Base-by-base conservation (phyloP, 2,329 filamentous ascomycete genomes). In the Hypocreales sp. region DNA sequence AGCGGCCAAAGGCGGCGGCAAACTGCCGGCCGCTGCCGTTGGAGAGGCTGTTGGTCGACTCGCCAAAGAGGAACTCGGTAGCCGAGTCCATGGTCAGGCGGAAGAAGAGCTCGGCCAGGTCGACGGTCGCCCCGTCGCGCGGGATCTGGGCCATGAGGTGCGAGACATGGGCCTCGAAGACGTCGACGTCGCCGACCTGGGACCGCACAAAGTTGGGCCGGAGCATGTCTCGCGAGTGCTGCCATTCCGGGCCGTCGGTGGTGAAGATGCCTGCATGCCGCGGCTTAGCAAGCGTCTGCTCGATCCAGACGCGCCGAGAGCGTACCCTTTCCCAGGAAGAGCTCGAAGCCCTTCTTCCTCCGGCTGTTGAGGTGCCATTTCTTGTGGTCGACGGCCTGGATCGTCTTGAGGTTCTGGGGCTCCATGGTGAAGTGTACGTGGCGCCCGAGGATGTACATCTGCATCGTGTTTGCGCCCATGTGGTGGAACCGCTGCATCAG, bases 1-100 rank as follows among this genome's bases (percentile, higher is more conserved):
- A 48, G 29, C 45, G 45, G 15, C 48, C 40, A 23, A 59, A 58
- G 3, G 45, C 44, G 8, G 46, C 32, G 6, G 41, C 40, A 30
- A 55, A 54, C 12, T 37, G 30, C 10, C 30, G 22, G 7, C 10
- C 15, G 11, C 30, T 25, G 33, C 21, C 15, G 12, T 10, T 11
- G 13, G 5, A n/a, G 5, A 44, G 28, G 15, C 28, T 34, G 15
- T 32, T 26, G 8, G 36, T 31, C 11, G 55, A 60, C 34, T 67
- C 52, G 10, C 69, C 67, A 26, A 73, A 69, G 2, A 74, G 46
- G 33, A 72, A 67, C 24, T 67, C 61, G 0, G 66, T 72, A 0
- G 66, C 60, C 33, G 72, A 67, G 18, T 42, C 39, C 15, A 73
- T 53, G 0, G 66, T 69, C 15, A 71, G 49, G 28, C 55, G 51